A percentile compares a stretch with the other conserved stretches of the same genome.
phyloP scores from a whole-genome alignment of 345 rosid genomes.

The Mangifera indica region DNA sequence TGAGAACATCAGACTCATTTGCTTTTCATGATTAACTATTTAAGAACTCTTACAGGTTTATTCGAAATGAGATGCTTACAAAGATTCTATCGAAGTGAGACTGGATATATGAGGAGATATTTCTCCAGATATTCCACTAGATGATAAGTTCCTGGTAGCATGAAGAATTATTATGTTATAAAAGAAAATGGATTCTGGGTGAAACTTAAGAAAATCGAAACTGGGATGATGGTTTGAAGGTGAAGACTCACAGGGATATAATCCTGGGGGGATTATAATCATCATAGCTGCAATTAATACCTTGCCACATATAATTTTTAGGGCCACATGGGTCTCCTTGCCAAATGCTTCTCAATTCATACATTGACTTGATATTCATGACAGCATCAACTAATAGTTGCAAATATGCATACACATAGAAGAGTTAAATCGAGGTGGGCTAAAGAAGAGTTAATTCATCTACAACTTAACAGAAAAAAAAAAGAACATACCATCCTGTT shows the following conservation, averaged over 20 bases:
- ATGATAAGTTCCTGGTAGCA: slow-evolving; percentile 39
- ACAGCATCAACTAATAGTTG: slow-evolving; percentile 36
- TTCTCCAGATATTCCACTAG: slow-evolving; percentile 37
- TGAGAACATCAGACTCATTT: not conserved
- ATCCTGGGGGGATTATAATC: slow-evolving; percentile 28
- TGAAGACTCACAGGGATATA: slow-evolving; percentile 37
- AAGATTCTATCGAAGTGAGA: slow-evolving; percentile 28
- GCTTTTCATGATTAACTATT: too few species aligned
- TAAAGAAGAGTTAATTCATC: not conserved
- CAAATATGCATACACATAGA: not conserved
- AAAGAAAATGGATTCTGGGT: too few species aligned
- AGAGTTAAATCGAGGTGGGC: not conserved
- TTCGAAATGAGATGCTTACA: slow-evolving; percentile 34
- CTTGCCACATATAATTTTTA: slow-evolving; percentile 37
- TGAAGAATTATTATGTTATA: not conserved
- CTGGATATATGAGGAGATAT: slow-evolving; percentile 28
- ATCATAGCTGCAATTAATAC: slow-evolving; percentile 40
- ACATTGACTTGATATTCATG: slow-evolving; percentile 29
- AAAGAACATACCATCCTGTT: not conserved
- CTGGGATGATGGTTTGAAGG: not conserved
- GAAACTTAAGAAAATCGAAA: too few species aligned
- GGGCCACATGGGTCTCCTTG: slow-evolving; percentile 56
- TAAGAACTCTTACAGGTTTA: too few species aligned
- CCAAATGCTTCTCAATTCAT: slow-evolving; percentile 40
- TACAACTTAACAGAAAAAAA: not conserved